Evolutionary conservation across 1,284 basidiomycete genomes (phyloP).

Genomic region (Tilletiopsis washingtonensis): DNA sequence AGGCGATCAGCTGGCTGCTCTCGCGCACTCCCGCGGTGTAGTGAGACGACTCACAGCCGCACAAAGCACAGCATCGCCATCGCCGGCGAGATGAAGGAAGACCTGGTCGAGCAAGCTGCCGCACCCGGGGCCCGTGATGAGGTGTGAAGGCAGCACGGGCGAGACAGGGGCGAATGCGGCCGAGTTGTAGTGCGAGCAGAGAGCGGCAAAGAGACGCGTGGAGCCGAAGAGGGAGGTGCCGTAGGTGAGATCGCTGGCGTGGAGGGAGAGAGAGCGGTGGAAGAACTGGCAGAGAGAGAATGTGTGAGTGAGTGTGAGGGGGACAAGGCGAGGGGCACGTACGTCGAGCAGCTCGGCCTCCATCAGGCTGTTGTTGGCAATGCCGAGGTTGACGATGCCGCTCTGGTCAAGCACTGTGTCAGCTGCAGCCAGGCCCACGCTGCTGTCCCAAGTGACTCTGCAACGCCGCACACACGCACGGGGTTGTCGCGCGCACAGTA

Average conservation of each 20-base stretch:
- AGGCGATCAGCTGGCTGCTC: neutral
- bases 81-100: slow-evolving; percentile 9
- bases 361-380: slow-evolving; percentile 19
- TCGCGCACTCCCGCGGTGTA: neutral
- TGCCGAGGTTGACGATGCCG: slow-evolving; percentile 19
- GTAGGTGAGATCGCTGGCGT: slow-evolving; percentile 10
- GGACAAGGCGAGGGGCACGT: too few species aligned
- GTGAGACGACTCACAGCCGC: slow-evolving; percentile 9
- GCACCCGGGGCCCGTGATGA: slow-evolving; percentile 15
- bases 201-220: slow-evolving; percentile 14
- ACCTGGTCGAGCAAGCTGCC: slow-evolving; percentile 16
- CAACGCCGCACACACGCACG: too few species aligned
- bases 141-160: slow-evolving; percentile 8
- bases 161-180: slow-evolving; percentile 5
- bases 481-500: slow-evolving; percentile 7
- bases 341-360: slow-evolving; percentile 11
- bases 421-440: too few species aligned
- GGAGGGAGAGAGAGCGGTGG: slow-evolving; percentile 1
- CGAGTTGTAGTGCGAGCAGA: slow-evolving; percentile 10
- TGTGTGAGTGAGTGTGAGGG: neutral
- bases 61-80: slow-evolving; percentile 6
- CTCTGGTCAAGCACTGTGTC: neutral
- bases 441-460: too few species aligned
- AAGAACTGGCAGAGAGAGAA: too few species aligned
- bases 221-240: slow-evolving; percentile 16